These are phyloP conservation scores for Pichia sp. DNA, from an alignment of 1,139 yeast species.

Conservation along the genomic window DNA sequence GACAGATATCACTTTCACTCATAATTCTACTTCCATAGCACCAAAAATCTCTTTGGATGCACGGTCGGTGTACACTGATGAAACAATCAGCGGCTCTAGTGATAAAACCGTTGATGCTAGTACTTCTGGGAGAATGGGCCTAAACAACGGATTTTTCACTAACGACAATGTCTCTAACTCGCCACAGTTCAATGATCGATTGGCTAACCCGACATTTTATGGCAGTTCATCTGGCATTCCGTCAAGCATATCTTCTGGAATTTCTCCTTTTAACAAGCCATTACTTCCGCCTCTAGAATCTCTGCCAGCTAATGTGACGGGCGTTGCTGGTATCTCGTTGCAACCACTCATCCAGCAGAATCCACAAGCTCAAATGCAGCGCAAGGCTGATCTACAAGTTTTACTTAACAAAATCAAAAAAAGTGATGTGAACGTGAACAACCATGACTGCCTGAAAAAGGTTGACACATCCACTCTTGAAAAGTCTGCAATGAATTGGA, in stretches of 20 bases:
- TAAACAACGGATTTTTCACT: neutral
- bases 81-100: no score
- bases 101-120: neutral
- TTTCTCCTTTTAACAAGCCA: neutral
- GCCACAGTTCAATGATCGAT: neutral
- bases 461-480: neutral
- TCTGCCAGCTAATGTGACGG: neutral
- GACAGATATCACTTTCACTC: no score
- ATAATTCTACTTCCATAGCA: no score
- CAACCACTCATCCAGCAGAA: neutral
- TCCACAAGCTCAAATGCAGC: neutral
- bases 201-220: neutral
- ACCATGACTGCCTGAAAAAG: neutral
- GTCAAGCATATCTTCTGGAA: neutral
- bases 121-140: neutral
- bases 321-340: neutral
- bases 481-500: neutral
- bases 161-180: neutral
- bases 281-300: conserved; percentile 1
- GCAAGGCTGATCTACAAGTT: neutral
- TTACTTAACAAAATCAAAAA: neutral
- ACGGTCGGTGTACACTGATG: no score
- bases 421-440: neutral
- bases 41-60: no score
- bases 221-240: neutral